These are phyloP conservation scores for Beauveria asiatica DNA, from an alignment of 2,329 filamentous ascomycete genomes.

Conservation along the genomic window DNA sequence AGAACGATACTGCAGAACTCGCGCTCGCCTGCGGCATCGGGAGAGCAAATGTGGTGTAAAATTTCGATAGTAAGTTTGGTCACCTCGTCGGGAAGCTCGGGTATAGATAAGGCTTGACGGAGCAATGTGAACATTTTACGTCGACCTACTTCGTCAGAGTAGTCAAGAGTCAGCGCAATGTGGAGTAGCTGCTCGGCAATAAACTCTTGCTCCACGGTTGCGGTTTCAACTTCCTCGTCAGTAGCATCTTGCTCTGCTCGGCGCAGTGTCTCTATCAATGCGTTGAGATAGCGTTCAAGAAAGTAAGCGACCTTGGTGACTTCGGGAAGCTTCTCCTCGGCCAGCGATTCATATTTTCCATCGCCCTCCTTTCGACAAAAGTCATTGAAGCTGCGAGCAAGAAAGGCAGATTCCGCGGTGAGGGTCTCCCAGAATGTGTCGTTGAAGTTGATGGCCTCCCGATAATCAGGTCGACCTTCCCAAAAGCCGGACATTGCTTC, in stretches of 20 bases:
- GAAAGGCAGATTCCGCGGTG: slow-evolving; percentile 78
- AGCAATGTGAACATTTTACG: slow-evolving; percentile 93
- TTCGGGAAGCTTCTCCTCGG: slow-evolving; percentile 92
- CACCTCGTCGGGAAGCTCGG: slow-evolving; percentile 83
- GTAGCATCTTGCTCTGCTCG: slow-evolving; percentile 46
- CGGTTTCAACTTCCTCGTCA: slow-evolving; percentile 64
- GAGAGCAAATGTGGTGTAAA: slow-evolving; percentile 73
- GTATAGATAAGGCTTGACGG: slow-evolving; percentile 73
- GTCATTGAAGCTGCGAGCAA: slow-evolving; percentile 88
- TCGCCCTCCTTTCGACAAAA: slow-evolving; percentile 73
- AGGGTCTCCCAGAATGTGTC: slow-evolving; percentile 74
- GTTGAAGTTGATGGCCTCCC: slow-evolving; percentile 62
- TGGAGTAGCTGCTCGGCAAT: slow-evolving; percentile 92
- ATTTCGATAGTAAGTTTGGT: slow-evolving; percentile 82
- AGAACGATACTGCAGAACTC: slow-evolving; percentile 81
- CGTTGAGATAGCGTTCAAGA: slow-evolving; percentile 70
- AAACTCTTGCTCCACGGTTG: slow-evolving; percentile 86
- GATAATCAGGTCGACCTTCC: slow-evolving; percentile 80
- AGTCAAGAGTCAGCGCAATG: slow-evolving; percentile 86
- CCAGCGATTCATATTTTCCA: slow-evolving; percentile 62
- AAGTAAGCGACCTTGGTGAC: slow-evolving; percentile 86
- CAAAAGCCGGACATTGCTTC: slow-evolving; percentile 96
- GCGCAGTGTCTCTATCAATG: slow-evolving; percentile 55
- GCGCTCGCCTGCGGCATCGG: slow-evolving; percentile 62
- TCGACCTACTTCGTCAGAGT: slow-evolving; percentile 92